These are phyloP conservation scores for Elsinoe arachidis DNA, from an alignment of 2,329 filamentous ascomycete species.

Conservation along the genomic window DNA sequence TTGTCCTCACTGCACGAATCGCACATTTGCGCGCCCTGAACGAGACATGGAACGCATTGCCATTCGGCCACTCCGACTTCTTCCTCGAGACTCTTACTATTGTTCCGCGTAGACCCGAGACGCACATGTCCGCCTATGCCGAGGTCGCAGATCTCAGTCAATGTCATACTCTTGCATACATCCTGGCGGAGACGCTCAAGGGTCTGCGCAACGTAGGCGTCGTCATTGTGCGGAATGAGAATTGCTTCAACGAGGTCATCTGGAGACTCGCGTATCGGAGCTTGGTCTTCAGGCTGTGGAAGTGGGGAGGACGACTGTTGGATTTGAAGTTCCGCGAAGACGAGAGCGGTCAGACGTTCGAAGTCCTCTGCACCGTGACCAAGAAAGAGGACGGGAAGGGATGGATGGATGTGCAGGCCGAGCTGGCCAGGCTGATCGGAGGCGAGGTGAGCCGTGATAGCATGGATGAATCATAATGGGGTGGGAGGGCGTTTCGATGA, in stretches of 20 bases:
- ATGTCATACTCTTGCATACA: constrained; percentile 22
- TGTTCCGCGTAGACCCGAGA: constrained; percentile 25
- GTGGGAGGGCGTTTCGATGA: background rate
- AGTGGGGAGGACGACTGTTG: constrained; percentile 26
- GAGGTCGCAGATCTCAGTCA: constrained; percentile 30
- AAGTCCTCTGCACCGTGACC: constrained; percentile 15
- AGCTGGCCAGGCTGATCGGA: constrained; percentile 12
- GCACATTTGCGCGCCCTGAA: constrained; percentile 27
- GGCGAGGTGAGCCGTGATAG: background rate
- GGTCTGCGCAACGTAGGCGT: constrained; percentile 22
- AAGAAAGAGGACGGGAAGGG: constrained; percentile 9
- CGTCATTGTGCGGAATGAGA: constrained; percentile 25
- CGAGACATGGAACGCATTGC: constrained; percentile 27
- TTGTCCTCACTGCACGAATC: constrained; percentile 28
- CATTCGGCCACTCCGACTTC: constrained; percentile 26
- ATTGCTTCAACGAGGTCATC: constrained; percentile 26
- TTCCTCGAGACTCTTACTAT: constrained; percentile 26
- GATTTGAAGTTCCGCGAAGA: constrained; percentile 23
- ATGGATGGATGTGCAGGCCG: constrained; percentile 10
- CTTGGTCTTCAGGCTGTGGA: constrained; percentile 27
- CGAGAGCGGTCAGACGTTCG: constrained; percentile 14
- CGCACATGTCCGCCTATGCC: constrained; percentile 22
- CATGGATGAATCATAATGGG: background rate
- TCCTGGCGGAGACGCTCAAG: constrained; percentile 16
- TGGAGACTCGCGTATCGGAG: constrained; percentile 29